Evolutionary conservation across 1,139 yeast species (phyloP).

Genomic region (Zygosaccharomyces pseudobailii): DNA sequence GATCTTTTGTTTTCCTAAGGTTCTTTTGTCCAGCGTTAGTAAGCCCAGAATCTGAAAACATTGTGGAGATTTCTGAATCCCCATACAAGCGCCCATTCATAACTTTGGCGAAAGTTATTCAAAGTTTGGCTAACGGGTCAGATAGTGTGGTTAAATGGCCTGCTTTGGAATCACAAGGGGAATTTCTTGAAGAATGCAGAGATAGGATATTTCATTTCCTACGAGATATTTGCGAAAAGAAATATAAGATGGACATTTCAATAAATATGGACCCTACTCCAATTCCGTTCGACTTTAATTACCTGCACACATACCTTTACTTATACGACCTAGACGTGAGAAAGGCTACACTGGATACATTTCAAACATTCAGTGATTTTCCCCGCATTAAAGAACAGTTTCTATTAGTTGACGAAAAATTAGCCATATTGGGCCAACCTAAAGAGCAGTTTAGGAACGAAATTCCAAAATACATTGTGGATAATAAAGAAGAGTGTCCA

Average conservation of each 20-base stretch:
- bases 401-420: constrained; percentile 31
- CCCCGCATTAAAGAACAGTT: constrained; percentile 26
- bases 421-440: constrained; percentile 42
- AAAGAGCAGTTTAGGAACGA: constrained; percentile 45
- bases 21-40: constrained; percentile 90
- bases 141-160: constrained; percentile 58
- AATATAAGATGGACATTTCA: constrained; percentile 18
- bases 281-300: constrained; percentile 42
- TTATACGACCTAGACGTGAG: constrained; percentile 55
- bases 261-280: constrained; percentile 15
- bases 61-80: constrained; percentile 38
- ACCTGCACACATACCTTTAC: constrained; percentile 63
- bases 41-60: constrained; percentile 71
- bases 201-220: constrained; percentile 47
- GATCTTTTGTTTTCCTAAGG: constrained; percentile 80
- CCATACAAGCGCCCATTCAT: constrained; percentile 69
- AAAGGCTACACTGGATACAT: constrained; percentile 33
- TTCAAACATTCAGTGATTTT: constrained; percentile 24
- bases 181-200: constrained; percentile 44
- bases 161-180: constrained; percentile 40
- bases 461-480: constrained; percentile 48
- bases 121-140: constrained; percentile 82
- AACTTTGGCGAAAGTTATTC: constrained; percentile 79
- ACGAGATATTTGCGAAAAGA: constrained; percentile 32
- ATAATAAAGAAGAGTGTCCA: constrained; percentile 44